A percentile compares a stretch with the other conserved stretches of the same genome.
phyloP scores from a whole-genome alignment of 495 filamentous ascomycete species.

The Penicillium ochrochloron region DNA sequence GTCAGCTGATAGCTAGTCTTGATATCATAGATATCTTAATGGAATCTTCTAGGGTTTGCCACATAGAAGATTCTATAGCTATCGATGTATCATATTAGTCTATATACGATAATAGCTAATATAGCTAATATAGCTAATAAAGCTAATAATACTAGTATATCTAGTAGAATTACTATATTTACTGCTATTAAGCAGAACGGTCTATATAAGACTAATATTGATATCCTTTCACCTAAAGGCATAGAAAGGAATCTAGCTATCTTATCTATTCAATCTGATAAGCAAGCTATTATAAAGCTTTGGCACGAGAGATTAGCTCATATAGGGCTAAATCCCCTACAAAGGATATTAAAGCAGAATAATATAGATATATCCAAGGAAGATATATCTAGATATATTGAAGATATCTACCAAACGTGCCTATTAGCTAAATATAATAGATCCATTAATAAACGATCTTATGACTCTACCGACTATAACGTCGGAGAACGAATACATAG shows the following conservation, averaged over 20 bases:
- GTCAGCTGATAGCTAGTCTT: no score
- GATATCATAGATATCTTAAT: no score
- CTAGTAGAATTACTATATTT: not conserved
- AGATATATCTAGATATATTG: not conserved
- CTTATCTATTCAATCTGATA: not conserved
- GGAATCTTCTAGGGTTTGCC: no score
- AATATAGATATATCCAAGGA: not conserved
- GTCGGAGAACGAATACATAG: not conserved
- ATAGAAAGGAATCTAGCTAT: not conserved
- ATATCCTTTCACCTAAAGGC: not conserved
- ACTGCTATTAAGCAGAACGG: not conserved
- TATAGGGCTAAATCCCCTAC: not conserved
- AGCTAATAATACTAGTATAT: not conserved
- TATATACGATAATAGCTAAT: no score
- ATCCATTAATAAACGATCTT: constrained; percentile 1
- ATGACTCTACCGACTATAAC: not conserved
- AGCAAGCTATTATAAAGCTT: not conserved
- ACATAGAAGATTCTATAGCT: no score
- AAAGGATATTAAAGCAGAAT: not conserved
- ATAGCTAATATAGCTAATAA: no score
- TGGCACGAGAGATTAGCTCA: not conserved
- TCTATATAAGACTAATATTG: not conserved
- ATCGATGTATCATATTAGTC: no score
- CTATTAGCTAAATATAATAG: constrained; percentile 4
- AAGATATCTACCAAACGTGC: not conserved